Percentiles rank a stretch among this genome's conserved stretches.
phyloP scores from a whole-genome alignment of 306 rosid genomes.

The Mucuna pruriens region DNA sequence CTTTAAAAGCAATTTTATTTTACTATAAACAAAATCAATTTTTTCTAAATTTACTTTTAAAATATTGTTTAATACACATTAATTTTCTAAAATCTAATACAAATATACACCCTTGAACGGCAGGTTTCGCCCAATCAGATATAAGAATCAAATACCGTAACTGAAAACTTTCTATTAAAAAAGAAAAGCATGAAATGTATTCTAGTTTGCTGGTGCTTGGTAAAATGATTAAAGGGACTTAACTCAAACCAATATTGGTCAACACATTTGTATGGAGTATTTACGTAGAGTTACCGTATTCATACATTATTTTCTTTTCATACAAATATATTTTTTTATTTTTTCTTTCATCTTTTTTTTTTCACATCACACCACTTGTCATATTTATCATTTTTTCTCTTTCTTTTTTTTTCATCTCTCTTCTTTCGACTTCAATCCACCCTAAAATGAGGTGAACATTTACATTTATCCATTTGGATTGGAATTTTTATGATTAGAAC shows the following conservation, averaged over 20 bases:
- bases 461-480: not conserved
- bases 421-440: not conserved
- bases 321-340: too few species aligned
- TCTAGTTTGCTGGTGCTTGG: not conserved
- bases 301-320: too few species aligned
- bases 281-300: too few species aligned
- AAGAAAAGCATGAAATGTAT: too few species aligned
- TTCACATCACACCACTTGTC: not conserved
- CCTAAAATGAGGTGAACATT: not conserved
- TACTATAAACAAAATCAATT: not conserved
- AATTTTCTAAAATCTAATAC: not conserved
- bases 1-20: not conserved
- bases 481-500: not conserved
- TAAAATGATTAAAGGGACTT: not conserved
- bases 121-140: not conserved
- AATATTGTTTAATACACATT: not conserved
- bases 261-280: not conserved
- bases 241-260: not conserved
- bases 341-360: not conserved
- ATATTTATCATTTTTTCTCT: not conserved
- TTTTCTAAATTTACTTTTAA: not conserved
- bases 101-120: not conserved
- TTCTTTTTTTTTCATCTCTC: not conserved
- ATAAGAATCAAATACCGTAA: not conserved
- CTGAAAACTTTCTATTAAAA: not conserved